phyloP scores from a whole-genome alignment of 2,329 filamentous ascomycete species.

The Colletotrichum navitas region DNA sequence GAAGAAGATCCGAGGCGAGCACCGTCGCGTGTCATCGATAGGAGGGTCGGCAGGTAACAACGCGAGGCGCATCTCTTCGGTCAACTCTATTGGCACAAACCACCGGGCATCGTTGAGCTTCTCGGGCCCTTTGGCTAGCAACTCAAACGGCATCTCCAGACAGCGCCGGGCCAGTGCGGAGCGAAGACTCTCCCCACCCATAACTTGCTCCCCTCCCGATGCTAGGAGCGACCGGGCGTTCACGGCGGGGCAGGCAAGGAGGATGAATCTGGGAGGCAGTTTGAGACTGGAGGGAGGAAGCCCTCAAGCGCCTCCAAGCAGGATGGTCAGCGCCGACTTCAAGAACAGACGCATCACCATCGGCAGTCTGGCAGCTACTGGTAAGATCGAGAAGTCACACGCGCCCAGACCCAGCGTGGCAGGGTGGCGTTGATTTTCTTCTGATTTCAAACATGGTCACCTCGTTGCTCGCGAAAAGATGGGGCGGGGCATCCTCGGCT shows the following conservation, averaged over 20 bases:
- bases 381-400: slow-evolving; percentile 37
- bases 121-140: slow-evolving; percentile 60
- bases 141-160: slow-evolving; percentile 68
- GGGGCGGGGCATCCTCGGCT: slow-evolving; percentile 16
- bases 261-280: slow-evolving; percentile 67
- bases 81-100: slow-evolving; percentile 42
- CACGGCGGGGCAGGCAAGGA: slow-evolving; percentile 67
- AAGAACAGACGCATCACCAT: slow-evolving; percentile 43
- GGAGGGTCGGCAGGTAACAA: slow-evolving; percentile 52
- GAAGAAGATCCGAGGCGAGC: slow-evolving; percentile 58
- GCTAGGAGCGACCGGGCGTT: slow-evolving; percentile 54
- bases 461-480: slow-evolving; percentile 16
- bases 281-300: slow-evolving; percentile 47
- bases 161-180: slow-evolving; percentile 64
- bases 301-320: slow-evolving; percentile 42
- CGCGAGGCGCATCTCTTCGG: slow-evolving; percentile 60
- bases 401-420: slow-evolving; percentile 42
- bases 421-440: slow-evolving; percentile 58
- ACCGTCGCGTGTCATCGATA: slow-evolving; percentile 58
- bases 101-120: slow-evolving; percentile 51
- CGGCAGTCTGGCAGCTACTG: slow-evolving; percentile 37
- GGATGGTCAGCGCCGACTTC: slow-evolving; percentile 35
- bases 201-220: slow-evolving; percentile 64
- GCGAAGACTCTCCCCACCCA: slow-evolving; percentile 65
- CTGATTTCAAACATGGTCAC: slow-evolving; percentile 26